Percentiles rank a stretch among this genome's conserved stretches.
These are phyloP conservation scores for Phylloporus sp. DNA, from an alignment of 768 basidiomycete species.

Conservation along the genomic window DNA sequence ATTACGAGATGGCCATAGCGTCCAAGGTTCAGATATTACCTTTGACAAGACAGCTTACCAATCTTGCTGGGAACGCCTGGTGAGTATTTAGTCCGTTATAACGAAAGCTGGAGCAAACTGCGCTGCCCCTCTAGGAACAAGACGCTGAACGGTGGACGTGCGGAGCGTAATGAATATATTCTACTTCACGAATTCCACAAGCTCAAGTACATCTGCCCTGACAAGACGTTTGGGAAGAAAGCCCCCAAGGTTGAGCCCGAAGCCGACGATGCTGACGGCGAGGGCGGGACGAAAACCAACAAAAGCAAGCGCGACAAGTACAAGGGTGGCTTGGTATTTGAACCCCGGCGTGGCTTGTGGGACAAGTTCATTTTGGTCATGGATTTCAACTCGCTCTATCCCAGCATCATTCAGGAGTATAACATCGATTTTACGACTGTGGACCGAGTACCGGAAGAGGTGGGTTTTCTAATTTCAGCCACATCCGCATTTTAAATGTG, in stretches of 20 bases:
- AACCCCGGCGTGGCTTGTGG: constrained; percentile 94
- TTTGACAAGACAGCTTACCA: constrained; percentile 89
- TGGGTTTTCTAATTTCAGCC: constrained; percentile 18
- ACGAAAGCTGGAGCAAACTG: neutral
- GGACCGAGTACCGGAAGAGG: constrained; percentile 62
- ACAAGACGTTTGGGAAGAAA: constrained; percentile 87
- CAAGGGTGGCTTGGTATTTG: constrained; percentile 97
- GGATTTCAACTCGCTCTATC: constrained; percentile 99
- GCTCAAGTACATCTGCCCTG: constrained; percentile 93
- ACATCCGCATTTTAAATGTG: neutral
- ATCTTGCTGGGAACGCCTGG: constrained; percentile 97
- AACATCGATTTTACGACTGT: constrained; percentile 99
- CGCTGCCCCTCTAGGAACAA: constrained; percentile 67
- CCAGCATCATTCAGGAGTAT: constrained; percentile 98
- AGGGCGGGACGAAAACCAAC: constrained; percentile 41
- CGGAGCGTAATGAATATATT: constrained; percentile 99
- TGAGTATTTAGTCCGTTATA: constrained; percentile 33
- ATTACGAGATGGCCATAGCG: constrained; percentile 96
- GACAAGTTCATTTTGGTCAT: constrained; percentile 97
- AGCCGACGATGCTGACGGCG: constrained; percentile 54
- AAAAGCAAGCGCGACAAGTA: constrained; percentile 90
- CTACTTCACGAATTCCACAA: constrained; percentile 96
- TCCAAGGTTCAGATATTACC: constrained; percentile 92
- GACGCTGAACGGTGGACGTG: constrained; percentile 94
- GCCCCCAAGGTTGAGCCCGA: constrained; percentile 45